Conservation (phyloP, 805 yeast genomes). For the Metschnikowia cerradonensis region DNA sequence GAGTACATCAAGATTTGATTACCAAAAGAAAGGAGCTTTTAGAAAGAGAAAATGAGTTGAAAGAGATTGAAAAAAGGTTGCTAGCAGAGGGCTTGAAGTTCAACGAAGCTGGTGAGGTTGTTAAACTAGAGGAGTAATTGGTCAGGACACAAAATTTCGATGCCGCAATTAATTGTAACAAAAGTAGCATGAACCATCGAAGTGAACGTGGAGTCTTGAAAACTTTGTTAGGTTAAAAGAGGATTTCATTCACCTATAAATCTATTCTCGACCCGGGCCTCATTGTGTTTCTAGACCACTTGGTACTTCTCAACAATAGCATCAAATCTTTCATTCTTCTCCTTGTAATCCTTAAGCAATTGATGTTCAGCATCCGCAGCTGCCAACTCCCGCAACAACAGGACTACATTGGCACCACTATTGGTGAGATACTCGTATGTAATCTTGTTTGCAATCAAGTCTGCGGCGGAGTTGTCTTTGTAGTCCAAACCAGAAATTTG, state of each 20-base stretch:
- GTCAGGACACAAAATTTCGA: not conserved
- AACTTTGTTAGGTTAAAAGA: not conserved
- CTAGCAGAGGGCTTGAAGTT: slow-evolving; percentile 51
- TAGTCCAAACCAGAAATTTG: slow-evolving; percentile 45
- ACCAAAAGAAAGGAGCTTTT: slow-evolving; percentile 77
- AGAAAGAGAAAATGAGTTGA: slow-evolving; percentile 80
- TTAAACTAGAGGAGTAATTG: slow-evolving; percentile 15
- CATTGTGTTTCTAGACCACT: slow-evolving; percentile 1
- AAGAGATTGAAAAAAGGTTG: slow-evolving; percentile 71
- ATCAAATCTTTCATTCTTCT: slow-evolving; percentile 64
- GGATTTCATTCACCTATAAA: not conserved
- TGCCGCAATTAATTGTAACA: not conserved
- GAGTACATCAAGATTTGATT: slow-evolving; percentile 83
- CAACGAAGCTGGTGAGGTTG: slow-evolving; percentile 23
- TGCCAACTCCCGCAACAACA: slow-evolving; percentile 45
- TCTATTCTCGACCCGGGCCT: not conserved
- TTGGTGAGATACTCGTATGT: slow-evolving; percentile 51
- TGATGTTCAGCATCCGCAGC: slow-evolving; percentile 53
- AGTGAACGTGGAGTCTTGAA: not conserved
- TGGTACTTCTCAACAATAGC: slow-evolving; percentile 60
- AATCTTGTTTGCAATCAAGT: slow-evolving; percentile 61
- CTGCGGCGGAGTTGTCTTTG: slow-evolving; percentile 25
- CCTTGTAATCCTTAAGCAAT: slow-evolving; percentile 53
- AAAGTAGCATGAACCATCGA: not conserved
- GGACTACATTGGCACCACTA: slow-evolving; percentile 40